Evolutionary conservation across 2,329 filamentous ascomycete genomes (phyloP).

Genomic region (Herpotrichia juniperi): DNA sequence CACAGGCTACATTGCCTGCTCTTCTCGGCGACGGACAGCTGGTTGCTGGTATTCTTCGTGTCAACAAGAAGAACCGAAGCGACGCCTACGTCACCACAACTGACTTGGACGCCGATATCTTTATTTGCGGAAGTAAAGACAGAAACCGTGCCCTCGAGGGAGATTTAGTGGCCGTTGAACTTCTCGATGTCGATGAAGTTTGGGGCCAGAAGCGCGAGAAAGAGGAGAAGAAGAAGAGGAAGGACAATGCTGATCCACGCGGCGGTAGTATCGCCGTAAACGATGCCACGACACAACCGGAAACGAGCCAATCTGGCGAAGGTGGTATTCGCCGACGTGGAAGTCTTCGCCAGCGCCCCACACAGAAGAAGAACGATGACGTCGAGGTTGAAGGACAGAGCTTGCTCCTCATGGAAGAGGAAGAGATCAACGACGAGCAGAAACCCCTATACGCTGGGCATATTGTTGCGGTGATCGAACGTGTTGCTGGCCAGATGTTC

Average conservation of each 20-base stretch:
- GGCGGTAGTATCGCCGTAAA: constrained; percentile 76
- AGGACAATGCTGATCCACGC: constrained; percentile 94
- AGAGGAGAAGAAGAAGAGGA: constrained; percentile 99
- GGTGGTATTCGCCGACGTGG: constrained; percentile 90
- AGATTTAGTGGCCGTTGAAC: constrained; percentile 92
- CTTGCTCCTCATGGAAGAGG: constrained; percentile 93
- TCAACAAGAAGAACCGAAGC: constrained; percentile 99
- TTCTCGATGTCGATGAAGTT: constrained; percentile 96
- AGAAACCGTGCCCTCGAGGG: constrained; percentile 96
- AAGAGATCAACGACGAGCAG: constrained; percentile 97
- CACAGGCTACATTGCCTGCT: constrained; percentile 90
- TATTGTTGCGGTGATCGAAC: constrained; percentile 95
- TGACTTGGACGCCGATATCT: constrained; percentile 97
- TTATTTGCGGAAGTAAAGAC: constrained; percentile 99
- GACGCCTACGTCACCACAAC: constrained; percentile 96
- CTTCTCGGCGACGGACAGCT: constrained; percentile 90
- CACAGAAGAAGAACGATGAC: constrained; percentile 99
- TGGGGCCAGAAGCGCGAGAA: constrained; percentile 99
- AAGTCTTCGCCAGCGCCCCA: constrained; percentile 93
- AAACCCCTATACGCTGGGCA: constrained; percentile 98
- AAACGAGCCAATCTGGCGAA: constrained; percentile 70
- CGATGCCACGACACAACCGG: constrained; percentile 61
- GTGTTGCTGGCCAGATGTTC: constrained; percentile 98
- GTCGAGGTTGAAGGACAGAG: constrained; percentile 99
- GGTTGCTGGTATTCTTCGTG: constrained; percentile 92